Percentiles rank a stretch among this genome's conserved stretches.
Conservation (phyloP, 2,329 filamentous ascomycete genomes). For the Colletotrichum lindemuthianum region DNA sequence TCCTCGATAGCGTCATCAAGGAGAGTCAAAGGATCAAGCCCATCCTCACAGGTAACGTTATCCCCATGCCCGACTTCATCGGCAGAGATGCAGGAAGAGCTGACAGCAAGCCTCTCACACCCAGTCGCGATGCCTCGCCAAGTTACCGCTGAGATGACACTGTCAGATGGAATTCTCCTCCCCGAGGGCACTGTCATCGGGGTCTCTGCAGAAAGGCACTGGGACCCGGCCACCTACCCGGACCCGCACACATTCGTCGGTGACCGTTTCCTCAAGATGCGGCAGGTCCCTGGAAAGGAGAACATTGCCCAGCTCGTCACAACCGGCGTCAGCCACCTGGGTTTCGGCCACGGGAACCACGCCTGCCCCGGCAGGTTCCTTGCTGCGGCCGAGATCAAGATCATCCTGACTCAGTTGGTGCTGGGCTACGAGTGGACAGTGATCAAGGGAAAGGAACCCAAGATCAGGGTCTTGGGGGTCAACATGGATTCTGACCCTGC, state of each 20-base stretch:
- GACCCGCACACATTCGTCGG: neutral
- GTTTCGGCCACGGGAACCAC: conserved; percentile 49
- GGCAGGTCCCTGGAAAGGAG: neutral
- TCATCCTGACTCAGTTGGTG: too few relatives aligned
- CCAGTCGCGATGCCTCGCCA: neutral
- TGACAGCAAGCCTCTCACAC: too few relatives aligned
- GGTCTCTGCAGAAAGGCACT: neutral
- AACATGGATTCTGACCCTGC: too few relatives aligned
- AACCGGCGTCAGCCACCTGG: conserved; percentile 47
- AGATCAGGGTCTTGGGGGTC: too few relatives aligned
- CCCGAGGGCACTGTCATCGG: neutral
- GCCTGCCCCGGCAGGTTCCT: too few relatives aligned
- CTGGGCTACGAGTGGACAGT: too few relatives aligned
- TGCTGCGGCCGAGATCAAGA: too few relatives aligned
- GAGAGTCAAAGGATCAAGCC: conserved; percentile 44
- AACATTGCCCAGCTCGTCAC: conserved; percentile 51
- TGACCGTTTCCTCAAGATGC: neutral
- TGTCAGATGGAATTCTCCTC: neutral
- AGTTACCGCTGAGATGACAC: neutral
- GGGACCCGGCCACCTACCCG: neutral
- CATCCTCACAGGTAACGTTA: neutral
- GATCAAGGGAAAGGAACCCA: too few relatives aligned
- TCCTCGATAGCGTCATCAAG: conserved; percentile 54
- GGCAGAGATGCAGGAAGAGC: neutral
- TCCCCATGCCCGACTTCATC: neutral